Evolutionary conservation across 352 stramenopile genomes (phyloP), one percentile per base, ranked within the genome.

Genomic region (Phytopythium vexans): DNA sequence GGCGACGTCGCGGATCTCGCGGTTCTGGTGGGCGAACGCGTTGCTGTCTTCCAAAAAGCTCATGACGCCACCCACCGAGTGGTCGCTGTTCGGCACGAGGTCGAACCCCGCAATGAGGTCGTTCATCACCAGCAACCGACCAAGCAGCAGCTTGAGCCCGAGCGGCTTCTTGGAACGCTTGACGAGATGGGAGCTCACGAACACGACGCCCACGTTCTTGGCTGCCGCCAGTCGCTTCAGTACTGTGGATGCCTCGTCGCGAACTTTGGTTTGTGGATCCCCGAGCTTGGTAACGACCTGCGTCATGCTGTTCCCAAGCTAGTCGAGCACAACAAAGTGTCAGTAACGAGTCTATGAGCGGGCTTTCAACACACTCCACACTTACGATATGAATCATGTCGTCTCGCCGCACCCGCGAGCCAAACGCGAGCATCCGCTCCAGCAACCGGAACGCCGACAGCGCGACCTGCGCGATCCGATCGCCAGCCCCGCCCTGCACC

Each of bases 1-100:
- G 15, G 84, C 86, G 27, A 71, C 71, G 43, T 97, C 89, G 12
- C 91, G 82, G 11, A 97, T 89, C 35, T 97, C 89, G 21, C 75
- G 77, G 41, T 86, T 92, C 50, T 90, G 86, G 51, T 98, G 92
- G 8, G 72, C 72, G 56, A 97, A 91, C 37, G 74, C 89, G 41
- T 94, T 89, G 47, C 68, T 82, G 51, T 92, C 82, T 50, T 94
- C 87, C 1, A 94, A 52, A 56, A 95, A 93, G 9, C 65, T 68
- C 72, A 96, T 86, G 36, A 96, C 75, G 3, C 68, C 72, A 52
- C 68, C 45, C 8, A 81, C 57, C 5, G 81, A 88, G 45, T 81
- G 72, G 21, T 90, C 71, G 12, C 61, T 73, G 21, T 77, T 70
- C 0, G 74, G 56, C 1, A 72, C 5, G 3, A 89, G 53, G 14